Evolutionary conservation across 2,329 filamentous ascomycete species (phyloP).

Genomic region (Pseudogymnoascus sp.): DNA sequence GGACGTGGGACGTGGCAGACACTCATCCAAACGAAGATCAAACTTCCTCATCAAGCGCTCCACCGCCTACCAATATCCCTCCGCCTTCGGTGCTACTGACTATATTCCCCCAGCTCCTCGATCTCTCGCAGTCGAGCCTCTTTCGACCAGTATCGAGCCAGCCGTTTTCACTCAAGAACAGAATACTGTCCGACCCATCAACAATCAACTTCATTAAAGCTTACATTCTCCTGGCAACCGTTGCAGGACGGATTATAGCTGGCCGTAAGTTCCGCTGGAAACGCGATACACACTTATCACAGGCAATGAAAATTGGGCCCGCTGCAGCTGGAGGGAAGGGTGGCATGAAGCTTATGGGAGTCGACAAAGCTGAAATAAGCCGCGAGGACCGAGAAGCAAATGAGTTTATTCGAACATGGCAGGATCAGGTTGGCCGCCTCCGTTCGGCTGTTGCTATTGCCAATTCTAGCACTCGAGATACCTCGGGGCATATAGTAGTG

Average conservation of each 20-base stretch:
- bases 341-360: slow-evolving; percentile 82
- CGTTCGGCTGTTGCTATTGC: slow-evolving; percentile 62
- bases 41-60: background rate
- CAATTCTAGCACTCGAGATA: slow-evolving; percentile 36
- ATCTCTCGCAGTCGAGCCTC: slow-evolving; percentile 53
- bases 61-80: slow-evolving; percentile 77
- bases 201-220: slow-evolving; percentile 55
- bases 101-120: slow-evolving; percentile 63
- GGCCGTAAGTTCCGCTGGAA: slow-evolving; percentile 87
- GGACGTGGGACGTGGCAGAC: slow-evolving; percentile 27
- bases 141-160: slow-evolving; percentile 58
- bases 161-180: slow-evolving; percentile 48
- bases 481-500: slow-evolving; percentile 35
- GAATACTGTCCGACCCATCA: slow-evolving; percentile 53
- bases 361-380: slow-evolving; percentile 74
- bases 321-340: slow-evolving; percentile 67
- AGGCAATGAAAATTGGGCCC: slow-evolving; percentile 77
- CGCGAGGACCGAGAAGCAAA: slow-evolving; percentile 79
- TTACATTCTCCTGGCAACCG: slow-evolving; percentile 55
- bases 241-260: slow-evolving; percentile 72
- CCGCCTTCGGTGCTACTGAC: slow-evolving; percentile 78
- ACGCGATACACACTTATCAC: slow-evolving; percentile 72
- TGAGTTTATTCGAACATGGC: slow-evolving; percentile 70
- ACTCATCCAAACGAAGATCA: slow-evolving; percentile 10
- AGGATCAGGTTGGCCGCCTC: slow-evolving; percentile 64